phyloP scores from a whole-genome alignment of 2,329 filamentous ascomycete species.

The Myriosclerotinia scirpicola region DNA sequence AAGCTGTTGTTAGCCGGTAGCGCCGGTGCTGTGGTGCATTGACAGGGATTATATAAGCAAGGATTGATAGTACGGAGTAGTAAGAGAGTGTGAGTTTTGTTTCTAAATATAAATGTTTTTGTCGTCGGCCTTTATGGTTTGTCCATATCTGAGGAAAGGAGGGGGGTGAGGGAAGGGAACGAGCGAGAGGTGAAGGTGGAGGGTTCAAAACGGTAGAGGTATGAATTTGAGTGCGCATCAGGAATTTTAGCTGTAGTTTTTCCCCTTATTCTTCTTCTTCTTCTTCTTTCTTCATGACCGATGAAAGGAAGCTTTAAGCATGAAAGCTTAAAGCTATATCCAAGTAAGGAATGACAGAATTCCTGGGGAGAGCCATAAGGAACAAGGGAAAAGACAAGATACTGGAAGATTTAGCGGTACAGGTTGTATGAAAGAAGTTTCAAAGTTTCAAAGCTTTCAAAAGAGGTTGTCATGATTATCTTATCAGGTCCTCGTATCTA shows the following conservation, averaged over 20 bases:
- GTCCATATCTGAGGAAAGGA: not conserved
- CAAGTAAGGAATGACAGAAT: not conserved
- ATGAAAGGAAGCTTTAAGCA: not conserved
- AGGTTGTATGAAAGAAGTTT: not conserved
- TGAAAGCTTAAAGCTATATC: not conserved
- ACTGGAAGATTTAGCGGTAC: no score
- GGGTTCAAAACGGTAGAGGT: no score
- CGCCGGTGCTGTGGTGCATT: not conserved
- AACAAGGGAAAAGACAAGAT: not conserved
- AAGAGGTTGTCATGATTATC: not conserved
- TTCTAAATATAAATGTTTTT: conserved; percentile 14
- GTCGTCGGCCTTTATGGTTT: not conserved
- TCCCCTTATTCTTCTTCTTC: no score
- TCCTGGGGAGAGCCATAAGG: not conserved
- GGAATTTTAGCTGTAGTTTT: not conserved
- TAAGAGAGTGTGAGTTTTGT: not conserved
- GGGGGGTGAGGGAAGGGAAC: not conserved
- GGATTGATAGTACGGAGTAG: not conserved
- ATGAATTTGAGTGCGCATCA: not conserved
- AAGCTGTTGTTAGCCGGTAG: not conserved
- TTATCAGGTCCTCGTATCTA: no score
- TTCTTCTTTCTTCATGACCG: not conserved
- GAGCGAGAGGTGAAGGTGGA: not conserved
- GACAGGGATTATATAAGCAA: conserved; percentile 10
- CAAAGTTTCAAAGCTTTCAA: not conserved